phyloP scores from a whole-genome alignment of 257 asterid genomes.

The Gentiana straminea region DNA sequence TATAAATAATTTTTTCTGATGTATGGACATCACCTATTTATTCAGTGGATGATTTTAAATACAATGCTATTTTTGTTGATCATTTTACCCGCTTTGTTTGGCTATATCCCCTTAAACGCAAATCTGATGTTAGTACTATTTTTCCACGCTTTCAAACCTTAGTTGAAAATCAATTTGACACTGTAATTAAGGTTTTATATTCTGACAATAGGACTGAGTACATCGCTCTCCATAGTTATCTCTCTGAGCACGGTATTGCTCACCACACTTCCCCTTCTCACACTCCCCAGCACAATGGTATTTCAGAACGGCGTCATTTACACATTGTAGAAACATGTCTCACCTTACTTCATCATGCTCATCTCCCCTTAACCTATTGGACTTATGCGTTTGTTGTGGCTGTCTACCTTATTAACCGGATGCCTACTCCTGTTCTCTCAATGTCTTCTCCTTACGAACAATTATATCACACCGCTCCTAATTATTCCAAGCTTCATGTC shows the following conservation, averaged over 20 bases:
- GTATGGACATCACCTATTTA: too few species aligned
- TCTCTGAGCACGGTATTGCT: not conserved
- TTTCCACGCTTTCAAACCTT: constrained; percentile 1
- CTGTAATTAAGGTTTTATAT: not conserved
- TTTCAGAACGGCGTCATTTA: not conserved
- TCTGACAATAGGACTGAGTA: constrained; percentile 4
- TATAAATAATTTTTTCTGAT: too few species aligned
- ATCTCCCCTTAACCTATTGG: not conserved
- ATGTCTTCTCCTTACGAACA: not conserved
- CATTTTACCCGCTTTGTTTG: too few species aligned
- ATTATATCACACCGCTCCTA: too few species aligned
- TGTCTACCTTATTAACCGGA: not conserved
- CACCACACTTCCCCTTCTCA: constrained; percentile 7
- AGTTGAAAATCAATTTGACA: not conserved
- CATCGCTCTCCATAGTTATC: not conserved
- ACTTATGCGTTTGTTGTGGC: not conserved
- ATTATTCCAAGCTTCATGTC: too few species aligned
- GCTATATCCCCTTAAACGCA: not conserved
- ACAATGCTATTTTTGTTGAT: too few species aligned
- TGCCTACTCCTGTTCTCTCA: not conserved
- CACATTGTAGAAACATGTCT: not conserved
- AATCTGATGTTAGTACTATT: not conserved
- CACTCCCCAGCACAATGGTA: constrained; percentile 6
- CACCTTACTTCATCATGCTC: not conserved
- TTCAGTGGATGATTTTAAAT: too few species aligned